Conservation (phyloP, 768 basidiomycete species). For the Suillus fuscotomentosus region DNA sequence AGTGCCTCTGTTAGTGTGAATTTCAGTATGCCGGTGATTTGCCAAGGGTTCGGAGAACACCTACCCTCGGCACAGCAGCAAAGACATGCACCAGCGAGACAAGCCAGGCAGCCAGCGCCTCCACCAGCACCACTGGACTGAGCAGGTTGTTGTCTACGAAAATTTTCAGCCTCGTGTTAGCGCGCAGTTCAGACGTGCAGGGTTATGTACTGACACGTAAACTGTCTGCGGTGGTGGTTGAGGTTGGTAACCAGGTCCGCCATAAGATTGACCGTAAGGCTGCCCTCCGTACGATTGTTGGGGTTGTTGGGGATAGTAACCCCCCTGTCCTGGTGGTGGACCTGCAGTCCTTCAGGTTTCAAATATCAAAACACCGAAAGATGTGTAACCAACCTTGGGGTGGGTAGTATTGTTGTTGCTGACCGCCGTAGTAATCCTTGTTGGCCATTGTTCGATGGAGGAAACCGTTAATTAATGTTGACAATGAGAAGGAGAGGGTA, state of each 20-base stretch:
- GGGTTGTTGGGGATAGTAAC: slow-evolving; percentile 75
- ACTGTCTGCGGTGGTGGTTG: slow-evolving; percentile 80
- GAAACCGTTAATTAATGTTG: background rate
- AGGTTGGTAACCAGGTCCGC: slow-evolving; percentile 45
- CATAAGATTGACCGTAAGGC: slow-evolving; percentile 33
- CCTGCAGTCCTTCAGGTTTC: slow-evolving; percentile 28
- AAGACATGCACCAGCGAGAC: slow-evolving; percentile 45
- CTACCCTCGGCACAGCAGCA: slow-evolving; percentile 54
- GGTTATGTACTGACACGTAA: slow-evolving; percentile 59
- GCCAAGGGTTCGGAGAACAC: slow-evolving; percentile 17
- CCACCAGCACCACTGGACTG: slow-evolving; percentile 35
- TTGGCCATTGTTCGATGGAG: slow-evolving; percentile 53
- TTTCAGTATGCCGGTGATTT: background rate
- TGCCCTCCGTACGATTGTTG: slow-evolving; percentile 66
- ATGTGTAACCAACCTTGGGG: slow-evolving; percentile 41
- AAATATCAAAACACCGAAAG: background rate
- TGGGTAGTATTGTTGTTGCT: slow-evolving; percentile 44
- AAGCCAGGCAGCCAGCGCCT: slow-evolving; percentile 41
- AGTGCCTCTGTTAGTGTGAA: slow-evolving; percentile 47
- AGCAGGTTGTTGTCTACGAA: slow-evolving; percentile 38
- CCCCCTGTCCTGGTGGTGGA: slow-evolving; percentile 60
- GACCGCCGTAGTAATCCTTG: slow-evolving; percentile 67
- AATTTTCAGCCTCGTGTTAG: slow-evolving; percentile 2
- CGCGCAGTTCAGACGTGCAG: background rate
- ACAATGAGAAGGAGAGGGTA: slow-evolving; percentile 7